Conservation (phyloP, 371 early-diverging fungal species). For the Mortierella sp. region DNA sequence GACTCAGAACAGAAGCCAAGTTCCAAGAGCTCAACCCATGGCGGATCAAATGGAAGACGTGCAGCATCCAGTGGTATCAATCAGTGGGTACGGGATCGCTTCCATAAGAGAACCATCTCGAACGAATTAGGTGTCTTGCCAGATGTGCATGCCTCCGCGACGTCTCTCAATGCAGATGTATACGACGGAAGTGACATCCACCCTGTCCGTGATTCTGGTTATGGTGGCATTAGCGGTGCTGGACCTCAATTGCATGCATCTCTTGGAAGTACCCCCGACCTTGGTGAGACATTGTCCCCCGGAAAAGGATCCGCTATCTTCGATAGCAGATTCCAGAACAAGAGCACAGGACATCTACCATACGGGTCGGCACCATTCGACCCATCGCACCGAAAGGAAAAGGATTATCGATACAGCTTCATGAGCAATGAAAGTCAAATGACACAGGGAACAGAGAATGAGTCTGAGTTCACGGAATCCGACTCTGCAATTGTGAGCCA, state of each 20-base stretch:
- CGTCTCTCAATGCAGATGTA: slow-evolving; percentile 14
- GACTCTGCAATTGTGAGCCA: slow-evolving; percentile 31
- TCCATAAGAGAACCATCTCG: slow-evolving; percentile 46
- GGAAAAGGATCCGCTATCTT: slow-evolving; percentile 15
- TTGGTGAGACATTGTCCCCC: not conserved
- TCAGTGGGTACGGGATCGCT: slow-evolving; percentile 49
- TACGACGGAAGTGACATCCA: slow-evolving; percentile 2
- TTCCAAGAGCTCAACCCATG: slow-evolving; percentile 14
- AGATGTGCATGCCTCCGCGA: slow-evolving; percentile 16
- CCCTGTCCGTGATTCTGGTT: slow-evolving; percentile 43
- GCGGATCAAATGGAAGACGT: slow-evolving; percentile 7
- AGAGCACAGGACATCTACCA: slow-evolving; percentile 52
- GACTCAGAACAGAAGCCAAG: slow-evolving; percentile 14
- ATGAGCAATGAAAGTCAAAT: slow-evolving; percentile 53
- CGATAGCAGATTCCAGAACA: slow-evolving; percentile 38
- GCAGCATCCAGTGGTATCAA: slow-evolving; percentile 22
- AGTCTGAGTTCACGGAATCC: slow-evolving; percentile 15
- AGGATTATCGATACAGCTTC: slow-evolving; percentile 31
- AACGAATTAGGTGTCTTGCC: slow-evolving; percentile 24
- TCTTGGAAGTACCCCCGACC: slow-evolving; percentile 24
- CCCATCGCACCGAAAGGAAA: slow-evolving; percentile 20
- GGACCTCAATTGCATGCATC: slow-evolving; percentile 13
- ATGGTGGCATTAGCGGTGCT: slow-evolving; percentile 18
- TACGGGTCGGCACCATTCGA: slow-evolving; percentile 35
- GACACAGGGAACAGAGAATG: slow-evolving; percentile 42